Conservation (phyloP, 202 grass and related monocot species). For the Musa balbisiana region DNA sequence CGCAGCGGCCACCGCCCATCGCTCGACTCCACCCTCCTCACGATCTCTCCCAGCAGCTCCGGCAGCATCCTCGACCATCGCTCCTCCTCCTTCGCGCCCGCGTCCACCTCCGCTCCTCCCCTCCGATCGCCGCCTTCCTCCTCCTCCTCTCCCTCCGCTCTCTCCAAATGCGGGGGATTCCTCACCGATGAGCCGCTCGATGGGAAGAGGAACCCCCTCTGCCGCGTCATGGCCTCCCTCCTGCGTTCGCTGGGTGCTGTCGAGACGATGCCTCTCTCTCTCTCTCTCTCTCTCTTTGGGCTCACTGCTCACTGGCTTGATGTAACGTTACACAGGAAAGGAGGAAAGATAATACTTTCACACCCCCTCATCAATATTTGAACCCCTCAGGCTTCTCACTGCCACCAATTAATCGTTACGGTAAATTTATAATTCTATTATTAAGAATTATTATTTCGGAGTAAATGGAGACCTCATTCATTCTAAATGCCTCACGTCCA, state of each 20-base stretch:
- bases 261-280: too few species aligned
- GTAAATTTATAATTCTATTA: too few species aligned
- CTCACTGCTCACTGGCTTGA: too few species aligned
- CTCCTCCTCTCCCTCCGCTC: neutral
- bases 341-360: too few species aligned
- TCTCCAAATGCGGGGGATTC: neutral
- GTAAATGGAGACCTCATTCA: too few species aligned
- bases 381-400: too few species aligned
- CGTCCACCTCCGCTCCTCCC: neutral
- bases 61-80: conserved; percentile 22
- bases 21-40: conserved; percentile 23
- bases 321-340: too few species aligned
- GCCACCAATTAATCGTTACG: too few species aligned
- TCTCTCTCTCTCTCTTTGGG: too few species aligned
- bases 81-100: conserved; percentile 2
- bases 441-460: too few species aligned
- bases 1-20: conserved; percentile 14
- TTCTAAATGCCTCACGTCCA: too few species aligned
- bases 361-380: too few species aligned
- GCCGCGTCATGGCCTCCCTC: neutral
- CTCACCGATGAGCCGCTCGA: conserved; percentile 1
- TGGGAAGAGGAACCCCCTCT: neutral
- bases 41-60: conserved; percentile 16
- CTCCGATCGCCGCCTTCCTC: neutral
- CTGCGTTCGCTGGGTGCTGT: neutral